Evolutionary conservation across 306 rosid genomes (phyloP), one percentile per base, ranked within the genome.

Genomic region (Vicia faba): DNA sequence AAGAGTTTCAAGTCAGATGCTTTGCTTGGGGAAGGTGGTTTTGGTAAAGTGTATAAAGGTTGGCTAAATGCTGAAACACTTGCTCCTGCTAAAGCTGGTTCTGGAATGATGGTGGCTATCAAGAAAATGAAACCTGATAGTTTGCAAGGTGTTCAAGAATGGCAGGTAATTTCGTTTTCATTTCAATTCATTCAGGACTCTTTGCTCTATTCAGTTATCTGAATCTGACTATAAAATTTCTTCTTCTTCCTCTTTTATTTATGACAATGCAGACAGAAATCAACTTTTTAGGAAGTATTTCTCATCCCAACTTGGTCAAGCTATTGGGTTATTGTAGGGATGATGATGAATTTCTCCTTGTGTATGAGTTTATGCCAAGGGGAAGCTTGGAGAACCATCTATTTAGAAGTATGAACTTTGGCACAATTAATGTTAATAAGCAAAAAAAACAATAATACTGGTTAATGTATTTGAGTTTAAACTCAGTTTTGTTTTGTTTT

Each of bases 311-410:
- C 84, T 72, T 93, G 66, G 97, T 93, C 25, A 89, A 60, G 79
- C 80, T 93, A 49, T 65, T 89, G 62, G 98, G 98, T 56, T 89
- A 83, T 60, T 93, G 96, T 54, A 70, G 80, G 82, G 88, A 93
- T 7, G 85, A 75, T 15, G 66, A 39, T 35, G 96, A 88, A 61
- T 80, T 93, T 41, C 98, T 93, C 8, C 98, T 93, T 73, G 96
- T 89, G 40, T 93, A 93, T 48, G 97, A 93, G 81, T 93, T 80
- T 81, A 77, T 93, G 96, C 79, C 75, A 49, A 86, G 33, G 72
- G 98, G 98, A 59, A 93, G 97, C 84, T 83, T 93, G 87, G 97
- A 93, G 84, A 84, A 76, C 68, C 96, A 89, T 78, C 96, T 93
- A 16, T 89, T 93, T 62, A 72, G 93, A 86, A 84, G 98, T 93